A percentile compares a stretch with the other conserved stretches of the same genome.
Evolutionary conservation across 2,329 filamentous ascomycete genomes (phyloP).

Genomic region (Cladosporium sp.): DNA sequence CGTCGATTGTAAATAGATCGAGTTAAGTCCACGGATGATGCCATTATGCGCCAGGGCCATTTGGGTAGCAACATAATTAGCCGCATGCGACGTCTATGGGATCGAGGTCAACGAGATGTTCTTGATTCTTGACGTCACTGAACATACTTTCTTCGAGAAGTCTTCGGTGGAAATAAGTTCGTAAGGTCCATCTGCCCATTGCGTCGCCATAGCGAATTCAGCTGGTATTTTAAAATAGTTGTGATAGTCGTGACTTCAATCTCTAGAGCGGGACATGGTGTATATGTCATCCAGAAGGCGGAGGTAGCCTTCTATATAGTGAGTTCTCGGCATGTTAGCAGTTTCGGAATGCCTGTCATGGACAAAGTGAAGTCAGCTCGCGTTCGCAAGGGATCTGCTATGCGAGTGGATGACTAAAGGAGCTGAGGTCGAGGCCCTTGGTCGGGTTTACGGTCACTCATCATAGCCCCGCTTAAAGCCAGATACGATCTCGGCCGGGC

Average conservation of each 20-base stretch:
- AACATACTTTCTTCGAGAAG: slow-evolving; percentile 26
- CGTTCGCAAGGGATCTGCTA: neutral
- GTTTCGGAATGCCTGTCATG: no score
- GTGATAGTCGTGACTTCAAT: no score
- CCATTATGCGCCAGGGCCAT: slow-evolving; percentile 35
- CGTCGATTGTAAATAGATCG: slow-evolving; percentile 31
- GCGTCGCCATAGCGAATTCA: slow-evolving; percentile 12
- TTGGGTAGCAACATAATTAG: slow-evolving; percentile 33
- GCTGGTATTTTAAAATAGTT: no score
- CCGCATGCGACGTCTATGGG: slow-evolving; percentile 27
- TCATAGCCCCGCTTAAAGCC: neutral
- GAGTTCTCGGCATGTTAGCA: neutral
- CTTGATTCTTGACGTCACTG: neutral
- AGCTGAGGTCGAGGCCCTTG: neutral
- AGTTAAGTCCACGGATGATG: slow-evolving; percentile 35
- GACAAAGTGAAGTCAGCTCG: no score
- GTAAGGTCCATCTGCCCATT: slow-evolving; percentile 28
- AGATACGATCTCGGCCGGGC: neutral
- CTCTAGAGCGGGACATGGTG: no score
- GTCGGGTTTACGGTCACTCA: neutral
- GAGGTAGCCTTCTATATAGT: neutral
- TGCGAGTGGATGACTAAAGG: no score
- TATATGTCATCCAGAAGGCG: neutral
- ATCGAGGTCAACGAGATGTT: slow-evolving; percentile 12
- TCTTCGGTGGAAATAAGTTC: slow-evolving; percentile 23